These are phyloP conservation scores for Aspergillus puulaauensis DNA, from an alignment of 2,329 filamentous ascomycete genomes.

Conservation along the genomic window DNA sequence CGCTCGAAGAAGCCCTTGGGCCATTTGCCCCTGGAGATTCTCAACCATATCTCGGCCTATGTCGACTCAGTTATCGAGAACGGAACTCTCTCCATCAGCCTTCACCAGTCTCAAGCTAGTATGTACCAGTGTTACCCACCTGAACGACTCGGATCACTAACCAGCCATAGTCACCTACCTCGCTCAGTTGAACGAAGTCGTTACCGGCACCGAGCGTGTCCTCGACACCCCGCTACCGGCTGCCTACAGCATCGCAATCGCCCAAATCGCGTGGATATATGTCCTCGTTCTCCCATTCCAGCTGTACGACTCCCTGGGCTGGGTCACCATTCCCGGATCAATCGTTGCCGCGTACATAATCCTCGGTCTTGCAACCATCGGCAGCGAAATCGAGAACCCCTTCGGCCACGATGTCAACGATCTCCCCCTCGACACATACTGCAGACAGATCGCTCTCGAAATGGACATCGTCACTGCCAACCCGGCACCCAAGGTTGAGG, in stretches of 20 bases:
- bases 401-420: constrained; percentile 85
- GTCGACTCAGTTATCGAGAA: constrained; percentile 59
- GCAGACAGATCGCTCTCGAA: constrained; percentile 70
- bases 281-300: constrained; percentile 80
- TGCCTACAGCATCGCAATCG: constrained; percentile 80
- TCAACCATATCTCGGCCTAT: constrained; percentile 69
- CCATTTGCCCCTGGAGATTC: constrained; percentile 79
- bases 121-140: constrained; percentile 10
- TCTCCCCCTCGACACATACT: constrained; percentile 73
- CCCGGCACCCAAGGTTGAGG: constrained; percentile 50
- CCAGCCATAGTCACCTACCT: constrained; percentile 55
- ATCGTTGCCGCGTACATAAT: constrained; percentile 77
- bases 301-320: constrained; percentile 62
- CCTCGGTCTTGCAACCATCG: constrained; percentile 72
- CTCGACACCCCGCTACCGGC: constrained; percentile 79
- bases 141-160: neutral
- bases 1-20: constrained; percentile 69
- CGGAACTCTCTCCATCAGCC: constrained; percentile 34
- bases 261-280: constrained; percentile 84
- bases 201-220: constrained; percentile 73
- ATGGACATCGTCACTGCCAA: constrained; percentile 69
- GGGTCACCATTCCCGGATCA: constrained; percentile 76
- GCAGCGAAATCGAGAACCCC: constrained; percentile 80
- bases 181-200: constrained; percentile 66
- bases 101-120: constrained; percentile 41